Conservation (phyloP, 192 early-diverging fungal species). For the Kickxella alabastrina region DNA sequence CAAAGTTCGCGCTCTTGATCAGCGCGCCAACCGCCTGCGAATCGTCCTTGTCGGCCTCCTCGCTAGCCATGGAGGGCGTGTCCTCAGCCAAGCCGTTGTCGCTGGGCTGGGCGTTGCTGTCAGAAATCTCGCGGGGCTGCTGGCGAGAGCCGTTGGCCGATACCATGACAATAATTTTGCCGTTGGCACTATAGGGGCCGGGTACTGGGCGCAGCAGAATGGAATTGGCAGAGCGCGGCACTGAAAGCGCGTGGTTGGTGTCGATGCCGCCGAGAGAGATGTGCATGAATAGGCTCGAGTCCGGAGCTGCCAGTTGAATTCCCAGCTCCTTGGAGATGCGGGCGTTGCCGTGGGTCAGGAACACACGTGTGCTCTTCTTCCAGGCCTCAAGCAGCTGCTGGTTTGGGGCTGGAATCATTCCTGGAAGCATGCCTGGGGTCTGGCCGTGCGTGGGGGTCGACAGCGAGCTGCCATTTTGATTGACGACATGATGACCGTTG, state of each 20-base stretch:
- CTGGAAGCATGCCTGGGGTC: too few relatives aligned
- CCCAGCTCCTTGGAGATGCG: conserved; percentile 25
- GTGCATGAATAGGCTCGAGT: conserved; percentile 44
- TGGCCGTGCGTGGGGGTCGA: conserved; percentile 1
- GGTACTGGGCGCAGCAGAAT: conserved; percentile 41
- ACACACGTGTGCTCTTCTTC: conserved; percentile 42
- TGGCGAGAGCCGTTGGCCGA: conserved; percentile 25
- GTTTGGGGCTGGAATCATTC: conserved; percentile 17
- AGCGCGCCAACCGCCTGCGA: conserved; percentile 4
- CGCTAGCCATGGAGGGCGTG: conserved; percentile 29
- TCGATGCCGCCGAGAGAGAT: conserved; percentile 21
- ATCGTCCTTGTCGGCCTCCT: conserved; percentile 41
- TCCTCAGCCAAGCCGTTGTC: conserved; percentile 25
- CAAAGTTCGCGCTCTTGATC: conserved; percentile 34
- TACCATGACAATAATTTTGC: conserved; percentile 26
- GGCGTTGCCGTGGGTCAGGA: conserved; percentile 37
- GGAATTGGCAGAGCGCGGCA: conserved; percentile 14
- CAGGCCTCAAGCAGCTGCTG: conserved; percentile 33
- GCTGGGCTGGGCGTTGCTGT: conserved; percentile 7
- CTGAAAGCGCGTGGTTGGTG: conserved; percentile 29
- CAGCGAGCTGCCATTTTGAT: background rate
- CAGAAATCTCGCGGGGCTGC: conserved; percentile 31
- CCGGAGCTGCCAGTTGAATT: conserved; percentile 32
- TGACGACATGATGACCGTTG: background rate
- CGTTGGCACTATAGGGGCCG: conserved; percentile 24